Percentiles rank a stretch among this genome's conserved stretches.
These are phyloP conservation scores for Ramaria rubella DNA, from an alignment of 768 basidiomycete species.

Conservation along the genomic window DNA sequence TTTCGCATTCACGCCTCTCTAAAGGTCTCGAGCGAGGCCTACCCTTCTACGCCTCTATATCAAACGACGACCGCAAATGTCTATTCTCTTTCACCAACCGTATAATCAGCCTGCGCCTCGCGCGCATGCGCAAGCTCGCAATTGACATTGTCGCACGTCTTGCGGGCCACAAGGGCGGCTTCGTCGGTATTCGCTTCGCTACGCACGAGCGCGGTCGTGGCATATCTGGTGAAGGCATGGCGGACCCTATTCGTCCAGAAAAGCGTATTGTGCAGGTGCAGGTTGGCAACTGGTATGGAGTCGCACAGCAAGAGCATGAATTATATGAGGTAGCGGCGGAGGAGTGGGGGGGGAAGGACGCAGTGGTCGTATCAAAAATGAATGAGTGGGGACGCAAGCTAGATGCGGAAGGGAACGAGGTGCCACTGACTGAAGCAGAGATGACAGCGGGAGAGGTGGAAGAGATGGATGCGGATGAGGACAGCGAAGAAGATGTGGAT, in stretches of 20 bases:
- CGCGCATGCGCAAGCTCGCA: conserved; percentile 27
- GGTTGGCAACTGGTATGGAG: conserved; percentile 29
- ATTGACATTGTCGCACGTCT: conserved; percentile 26
- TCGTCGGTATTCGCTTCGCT: conserved; percentile 31
- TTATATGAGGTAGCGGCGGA: conserved; percentile 12
- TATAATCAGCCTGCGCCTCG: conserved; percentile 29
- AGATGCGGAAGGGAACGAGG: conserved; percentile 7
- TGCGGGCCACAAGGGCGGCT: conserved; percentile 32
- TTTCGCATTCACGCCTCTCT: conserved; percentile 28
- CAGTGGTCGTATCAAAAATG: conserved; percentile 2
- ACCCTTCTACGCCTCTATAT: conserved; percentile 30
- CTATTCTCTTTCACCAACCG: conserved; percentile 26
- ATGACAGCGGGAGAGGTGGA: conserved; percentile 1
- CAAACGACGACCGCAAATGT: conserved; percentile 29
- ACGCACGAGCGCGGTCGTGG: conserved; percentile 27
- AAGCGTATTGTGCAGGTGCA: conserved; percentile 30
- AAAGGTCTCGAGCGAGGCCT: conserved; percentile 27
- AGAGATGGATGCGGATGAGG: conserved; percentile 1
- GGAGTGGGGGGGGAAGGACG: conserved; percentile 6
- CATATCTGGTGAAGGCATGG: conserved; percentile 33
- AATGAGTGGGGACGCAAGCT: conserved; percentile 3
- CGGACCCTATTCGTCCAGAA: conserved; percentile 23
- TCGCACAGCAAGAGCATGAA: conserved; percentile 19
- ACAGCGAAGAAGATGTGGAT: conserved; percentile 12
- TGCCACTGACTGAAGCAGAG: conserved; percentile 1